A percentile compares a stretch with the other conserved stretches of the same genome.
Evolutionary conservation across 148 eudicot genomes (phyloP).

Genomic region (Arbutus unedo): DNA sequence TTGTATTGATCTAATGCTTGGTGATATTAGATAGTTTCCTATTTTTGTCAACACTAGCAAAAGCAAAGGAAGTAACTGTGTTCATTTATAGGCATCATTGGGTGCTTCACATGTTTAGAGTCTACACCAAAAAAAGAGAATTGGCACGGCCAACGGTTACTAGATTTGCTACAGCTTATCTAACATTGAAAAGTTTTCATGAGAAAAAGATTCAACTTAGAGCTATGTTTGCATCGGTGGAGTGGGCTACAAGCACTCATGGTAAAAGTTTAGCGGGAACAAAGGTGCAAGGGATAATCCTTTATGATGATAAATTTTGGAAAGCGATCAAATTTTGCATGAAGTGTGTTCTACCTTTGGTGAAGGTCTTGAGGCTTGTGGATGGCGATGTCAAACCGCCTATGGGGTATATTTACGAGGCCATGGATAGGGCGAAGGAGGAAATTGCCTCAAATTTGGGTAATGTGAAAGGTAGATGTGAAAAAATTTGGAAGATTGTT

Average conservation of each 20-base stretch:
- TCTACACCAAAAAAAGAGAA: background rate
- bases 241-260: background rate
- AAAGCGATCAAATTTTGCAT: no score
- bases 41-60: background rate
- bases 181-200: background rate
- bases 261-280: no score
- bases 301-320: no score
- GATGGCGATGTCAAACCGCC: background rate
- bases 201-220: background rate
- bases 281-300: no score
- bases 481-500: no score
- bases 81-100: background rate
- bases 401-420: background rate
- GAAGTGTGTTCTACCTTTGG: background rate
- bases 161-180: background rate
- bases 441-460: no score
- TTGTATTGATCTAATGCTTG: background rate
- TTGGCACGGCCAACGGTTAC: background rate
- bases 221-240: background rate
- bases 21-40: background rate
- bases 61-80: background rate
- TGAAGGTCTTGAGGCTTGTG: conserved; percentile 3
- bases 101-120: background rate
- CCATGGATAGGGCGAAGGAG: background rate
- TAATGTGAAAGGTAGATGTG: no score